A percentile compares a stretch with the other conserved stretches of the same genome.
These are phyloP conservation scores for Quercus phellos DNA, from an alignment of 331 rosid species.

Conservation along the genomic window DNA sequence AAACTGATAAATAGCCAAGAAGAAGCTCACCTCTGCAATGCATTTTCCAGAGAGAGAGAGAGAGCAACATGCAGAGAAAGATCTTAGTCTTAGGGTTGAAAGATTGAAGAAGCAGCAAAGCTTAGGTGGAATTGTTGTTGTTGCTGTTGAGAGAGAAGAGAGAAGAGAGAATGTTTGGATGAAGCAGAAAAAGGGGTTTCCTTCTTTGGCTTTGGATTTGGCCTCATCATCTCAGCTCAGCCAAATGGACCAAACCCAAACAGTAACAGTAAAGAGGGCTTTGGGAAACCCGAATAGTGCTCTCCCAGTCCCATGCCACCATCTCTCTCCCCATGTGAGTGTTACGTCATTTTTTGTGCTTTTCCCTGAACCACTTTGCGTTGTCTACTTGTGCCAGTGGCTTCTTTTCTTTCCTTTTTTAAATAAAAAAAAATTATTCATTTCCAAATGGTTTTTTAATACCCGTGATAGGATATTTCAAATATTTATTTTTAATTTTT, in stretches of 20 bases:
- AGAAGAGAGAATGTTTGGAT: neutral
- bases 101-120: conserved; percentile 6
- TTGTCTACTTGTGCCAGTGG: conserved; percentile 26
- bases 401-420: neutral
- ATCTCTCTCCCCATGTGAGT: conserved; percentile 41
- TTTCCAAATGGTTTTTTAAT: neutral
- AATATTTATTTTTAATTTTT: too few species aligned
- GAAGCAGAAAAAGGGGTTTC: neutral
- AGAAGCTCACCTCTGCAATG: conserved; percentile 23
- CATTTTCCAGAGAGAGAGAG: conserved; percentile 19
- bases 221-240: conserved; percentile 17
- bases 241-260: conserved; percentile 7
- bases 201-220: neutral
- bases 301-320: neutral
- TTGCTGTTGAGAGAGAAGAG: neutral
- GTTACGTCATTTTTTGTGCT: conserved; percentile 5
- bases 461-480: too few species aligned
- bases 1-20: conserved; percentile 17
- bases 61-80: conserved; percentile 17
- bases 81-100: conserved; percentile 38
- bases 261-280: neutral
- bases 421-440: neutral
- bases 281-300: conserved; percentile 35
- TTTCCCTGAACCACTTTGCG: conserved; percentile 22
- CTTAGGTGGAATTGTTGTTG: neutral